These are phyloP conservation scores for Sindora glabra DNA, from an alignment of 306 rosid genomes.

Conservation along the genomic window DNA sequence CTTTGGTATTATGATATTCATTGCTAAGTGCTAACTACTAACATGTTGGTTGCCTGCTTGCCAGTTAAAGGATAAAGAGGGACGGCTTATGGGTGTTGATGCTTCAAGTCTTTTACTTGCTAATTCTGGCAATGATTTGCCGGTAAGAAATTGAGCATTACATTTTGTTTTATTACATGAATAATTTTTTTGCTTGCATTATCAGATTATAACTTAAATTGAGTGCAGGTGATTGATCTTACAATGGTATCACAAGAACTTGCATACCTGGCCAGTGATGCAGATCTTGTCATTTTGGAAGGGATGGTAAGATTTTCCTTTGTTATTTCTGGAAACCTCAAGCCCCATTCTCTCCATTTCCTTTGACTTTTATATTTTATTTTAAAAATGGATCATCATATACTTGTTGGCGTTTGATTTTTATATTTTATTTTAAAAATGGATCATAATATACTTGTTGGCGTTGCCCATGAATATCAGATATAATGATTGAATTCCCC, in stretches of 20 bases:
- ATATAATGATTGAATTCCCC: background rate
- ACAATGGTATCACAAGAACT: constrained; percentile 76
- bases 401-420: too few species aligned
- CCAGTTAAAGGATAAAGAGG: constrained; percentile 75
- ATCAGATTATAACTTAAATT: background rate
- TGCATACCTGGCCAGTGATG: constrained; percentile 78
- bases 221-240: constrained; percentile 80
- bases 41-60: constrained; percentile 29
- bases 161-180: background rate
- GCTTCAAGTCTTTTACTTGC: constrained; percentile 67
- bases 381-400: too few species aligned
- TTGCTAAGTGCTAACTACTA: constrained; percentile 22
- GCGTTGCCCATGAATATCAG: too few species aligned
- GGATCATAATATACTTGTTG: too few species aligned
- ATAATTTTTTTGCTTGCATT: background rate
- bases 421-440: too few species aligned
- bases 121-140: constrained; percentile 93
- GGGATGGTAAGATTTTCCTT: constrained; percentile 76
- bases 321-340: background rate
- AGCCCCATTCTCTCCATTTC: too few species aligned
- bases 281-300: constrained; percentile 83
- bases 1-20: background rate
- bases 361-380: too few species aligned
- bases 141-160: constrained; percentile 53
- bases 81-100: constrained; percentile 64